A percentile compares a stretch with the other conserved stretches of the same genome.
phyloP scores from a whole-genome alignment of 2,329 filamentous ascomycete genomes.

The Ustilaginoidea virens region DNA sequence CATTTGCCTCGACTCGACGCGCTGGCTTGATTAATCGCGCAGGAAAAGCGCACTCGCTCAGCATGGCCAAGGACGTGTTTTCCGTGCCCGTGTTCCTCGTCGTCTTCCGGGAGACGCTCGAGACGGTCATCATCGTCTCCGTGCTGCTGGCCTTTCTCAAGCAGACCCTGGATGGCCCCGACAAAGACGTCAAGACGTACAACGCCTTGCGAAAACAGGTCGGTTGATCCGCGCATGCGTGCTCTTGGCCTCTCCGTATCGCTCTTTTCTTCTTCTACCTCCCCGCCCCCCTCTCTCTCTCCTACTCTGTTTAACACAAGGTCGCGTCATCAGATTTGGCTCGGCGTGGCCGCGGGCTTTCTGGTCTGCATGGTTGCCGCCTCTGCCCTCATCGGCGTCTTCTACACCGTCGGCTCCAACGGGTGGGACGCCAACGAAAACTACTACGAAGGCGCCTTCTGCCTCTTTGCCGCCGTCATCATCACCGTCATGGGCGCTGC shows the following conservation, averaged over 20 bases:
- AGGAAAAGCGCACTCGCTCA: too few relatives aligned
- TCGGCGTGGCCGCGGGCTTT: constrained; percentile 46
- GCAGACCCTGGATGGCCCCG: constrained; percentile 54
- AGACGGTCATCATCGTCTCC: constrained; percentile 73
- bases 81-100: constrained; percentile 78
- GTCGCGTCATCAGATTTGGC: constrained; percentile 43
- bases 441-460: constrained; percentile 71
- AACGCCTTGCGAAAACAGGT: constrained; percentile 53
- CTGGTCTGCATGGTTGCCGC: constrained; percentile 51
- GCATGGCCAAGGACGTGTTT: constrained; percentile 54
- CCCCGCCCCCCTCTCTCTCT: too few relatives aligned
- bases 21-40: too few relatives aligned
- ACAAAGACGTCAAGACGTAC: constrained; percentile 44
- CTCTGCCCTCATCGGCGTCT: constrained; percentile 53
- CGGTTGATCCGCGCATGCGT: too few relatives aligned
- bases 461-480: constrained; percentile 59
- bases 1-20: too few relatives aligned
- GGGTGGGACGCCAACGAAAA: constrained; percentile 54
- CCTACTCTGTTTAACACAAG: too few relatives aligned
- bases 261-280: too few relatives aligned
- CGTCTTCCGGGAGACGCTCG: constrained; percentile 71
- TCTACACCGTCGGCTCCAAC: constrained; percentile 52
- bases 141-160: constrained; percentile 78
- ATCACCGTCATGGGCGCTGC: constrained; percentile 71
- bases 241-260: too few relatives aligned